phyloP scores from a whole-genome alignment of 768 basidiomycete species.

The Lentinula lateritia region DNA sequence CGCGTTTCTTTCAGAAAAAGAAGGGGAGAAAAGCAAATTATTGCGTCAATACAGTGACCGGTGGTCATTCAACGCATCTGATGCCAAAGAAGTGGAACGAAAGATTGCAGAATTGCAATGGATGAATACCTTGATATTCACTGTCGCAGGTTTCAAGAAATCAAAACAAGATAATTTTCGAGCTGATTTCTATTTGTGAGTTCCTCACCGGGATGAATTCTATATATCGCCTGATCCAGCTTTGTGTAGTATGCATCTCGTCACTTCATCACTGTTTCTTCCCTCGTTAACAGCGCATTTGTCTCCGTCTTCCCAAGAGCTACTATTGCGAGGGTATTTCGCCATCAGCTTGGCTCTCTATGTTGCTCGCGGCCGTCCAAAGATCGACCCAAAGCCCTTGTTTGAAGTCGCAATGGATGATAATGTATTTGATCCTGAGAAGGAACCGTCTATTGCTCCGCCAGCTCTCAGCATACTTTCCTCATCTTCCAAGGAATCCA shows the following conservation, averaged over 20 bases:
- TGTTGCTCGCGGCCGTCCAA: slow-evolving; percentile 50
- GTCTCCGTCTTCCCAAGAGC: slow-evolving; percentile 35
- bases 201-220: no score
- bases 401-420: slow-evolving; percentile 19
- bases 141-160: slow-evolving; percentile 44
- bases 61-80: slow-evolving; percentile 36
- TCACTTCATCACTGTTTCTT: slow-evolving; percentile 63
- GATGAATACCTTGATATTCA: slow-evolving; percentile 50
- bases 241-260: slow-evolving; percentile 50
- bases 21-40: slow-evolving; percentile 25
- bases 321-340: slow-evolving; percentile 59
- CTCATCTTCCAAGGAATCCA: slow-evolving; percentile 23
- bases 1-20: slow-evolving; percentile 23
- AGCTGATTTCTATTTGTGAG: slow-evolving; percentile 50
- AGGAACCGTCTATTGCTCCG: slow-evolving; percentile 12
- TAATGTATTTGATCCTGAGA: background rate
- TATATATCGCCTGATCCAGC: slow-evolving; percentile 6
- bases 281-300: slow-evolving; percentile 40
- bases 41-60: slow-evolving; percentile 34
- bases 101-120: slow-evolving; percentile 65
- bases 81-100: slow-evolving; percentile 33
- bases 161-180: slow-evolving; percentile 31
- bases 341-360: slow-evolving; percentile 45
- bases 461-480: slow-evolving; percentile 20
- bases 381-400: slow-evolving; percentile 45